Percentiles rank a stretch among this genome's conserved stretches.
Evolutionary conservation across 148 eudicot genomes (phyloP).

Genomic region (Rhododendron griersonianum): DNA sequence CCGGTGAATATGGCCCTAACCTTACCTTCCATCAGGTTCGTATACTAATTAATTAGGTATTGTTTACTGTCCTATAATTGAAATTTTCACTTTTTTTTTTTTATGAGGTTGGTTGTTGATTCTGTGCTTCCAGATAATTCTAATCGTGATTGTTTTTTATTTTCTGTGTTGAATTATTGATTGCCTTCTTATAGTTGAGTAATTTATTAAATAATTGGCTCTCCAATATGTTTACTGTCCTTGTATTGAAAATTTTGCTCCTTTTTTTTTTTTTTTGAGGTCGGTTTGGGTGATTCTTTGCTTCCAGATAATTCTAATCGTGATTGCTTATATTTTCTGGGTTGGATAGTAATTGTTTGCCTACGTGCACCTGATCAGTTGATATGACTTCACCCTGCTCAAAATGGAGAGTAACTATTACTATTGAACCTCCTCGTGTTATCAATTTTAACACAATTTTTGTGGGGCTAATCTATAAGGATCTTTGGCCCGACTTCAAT

Average conservation of each 20-base stretch:
- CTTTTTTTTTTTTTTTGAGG: not conserved
- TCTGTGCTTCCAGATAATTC: not conserved
- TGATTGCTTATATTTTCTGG: not conserved
- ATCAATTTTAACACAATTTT: not conserved
- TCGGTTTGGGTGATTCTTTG: not conserved
- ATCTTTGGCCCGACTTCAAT: not conserved
- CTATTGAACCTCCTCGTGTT: not conserved
- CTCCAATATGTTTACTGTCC: not conserved
- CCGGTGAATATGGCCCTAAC: slow-evolving; percentile 50
- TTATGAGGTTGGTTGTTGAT: not conserved
- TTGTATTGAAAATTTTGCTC: not conserved
- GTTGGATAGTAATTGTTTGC: not conserved
- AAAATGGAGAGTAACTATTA: not conserved
- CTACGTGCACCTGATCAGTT: not conserved
- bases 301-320: not conserved
- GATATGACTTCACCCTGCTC: not conserved
- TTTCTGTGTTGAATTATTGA: not conserved
- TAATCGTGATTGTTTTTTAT: not conserved
- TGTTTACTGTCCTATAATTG: not conserved
- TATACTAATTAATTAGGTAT: not conserved
- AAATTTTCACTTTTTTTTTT: not conserved
- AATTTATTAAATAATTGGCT: not conserved
- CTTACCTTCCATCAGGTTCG: slow-evolving; percentile 66
- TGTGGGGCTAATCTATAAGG: not conserved
- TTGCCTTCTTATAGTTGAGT: not conserved